phyloP scores from a whole-genome alignment of 78 protist species.

The Protostelium mycophagum region DNA sequence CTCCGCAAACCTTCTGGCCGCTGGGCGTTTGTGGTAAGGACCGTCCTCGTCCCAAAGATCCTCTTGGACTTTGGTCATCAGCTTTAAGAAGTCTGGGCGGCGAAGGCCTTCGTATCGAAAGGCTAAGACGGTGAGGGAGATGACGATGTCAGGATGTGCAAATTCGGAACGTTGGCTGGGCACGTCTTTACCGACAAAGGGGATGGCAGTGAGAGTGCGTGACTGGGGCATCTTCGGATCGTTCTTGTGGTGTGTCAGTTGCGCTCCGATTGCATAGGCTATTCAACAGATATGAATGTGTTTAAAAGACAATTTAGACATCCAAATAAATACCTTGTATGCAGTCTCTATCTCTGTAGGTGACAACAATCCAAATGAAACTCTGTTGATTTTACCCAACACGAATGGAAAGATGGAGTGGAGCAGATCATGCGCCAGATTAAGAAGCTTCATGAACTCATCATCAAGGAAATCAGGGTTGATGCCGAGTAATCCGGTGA shows the following conservation, averaged over 20 bases:
- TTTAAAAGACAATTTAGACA: not conserved
- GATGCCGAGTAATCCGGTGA: not conserved
- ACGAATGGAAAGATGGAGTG: slow-evolving; percentile 45
- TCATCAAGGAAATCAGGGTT: not conserved
- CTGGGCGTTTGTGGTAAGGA: not conserved
- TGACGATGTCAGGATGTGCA: slow-evolving; percentile 67
- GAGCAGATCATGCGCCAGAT: slow-evolving; percentile 46
- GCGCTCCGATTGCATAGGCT: no score
- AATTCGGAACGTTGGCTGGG: slow-evolving; percentile 62
- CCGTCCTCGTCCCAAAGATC: not conserved
- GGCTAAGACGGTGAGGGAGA: slow-evolving; percentile 32
- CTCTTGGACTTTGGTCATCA: not conserved
- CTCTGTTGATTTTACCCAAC: slow-evolving; percentile 62
- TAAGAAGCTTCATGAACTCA: slow-evolving; percentile 20
- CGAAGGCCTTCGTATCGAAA: not conserved
- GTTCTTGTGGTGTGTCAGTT: not conserved
- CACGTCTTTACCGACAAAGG: slow-evolving; percentile 42
- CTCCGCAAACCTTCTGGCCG: not conserved
- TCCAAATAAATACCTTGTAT: not conserved
- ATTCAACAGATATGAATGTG: not conserved
- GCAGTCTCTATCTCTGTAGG: slow-evolving; percentile 10
- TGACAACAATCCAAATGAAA: slow-evolving; percentile 53
- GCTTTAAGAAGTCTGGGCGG: not conserved
- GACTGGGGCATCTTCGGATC: not conserved
- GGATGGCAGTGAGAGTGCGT: slow-evolving; percentile 9